phyloP scores from a whole-genome alignment of 2,329 filamentous ascomycete genomes.

The Penicillium aurantiogriseum region DNA sequence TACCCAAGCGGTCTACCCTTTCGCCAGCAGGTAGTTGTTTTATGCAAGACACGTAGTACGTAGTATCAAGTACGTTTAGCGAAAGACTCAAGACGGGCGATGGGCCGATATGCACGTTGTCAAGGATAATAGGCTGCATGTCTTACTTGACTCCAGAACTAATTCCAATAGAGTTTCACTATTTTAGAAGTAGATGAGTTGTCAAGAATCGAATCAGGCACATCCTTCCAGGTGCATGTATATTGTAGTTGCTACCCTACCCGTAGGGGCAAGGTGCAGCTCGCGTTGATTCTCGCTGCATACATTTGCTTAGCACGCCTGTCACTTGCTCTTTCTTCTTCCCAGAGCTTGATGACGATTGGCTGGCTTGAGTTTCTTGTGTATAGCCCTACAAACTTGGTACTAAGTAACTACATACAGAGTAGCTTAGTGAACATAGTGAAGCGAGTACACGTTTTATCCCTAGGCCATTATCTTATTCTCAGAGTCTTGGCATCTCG shows the following conservation, averaged over 20 bases:
- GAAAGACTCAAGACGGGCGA: background rate
- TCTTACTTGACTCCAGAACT: background rate
- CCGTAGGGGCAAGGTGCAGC: background rate
- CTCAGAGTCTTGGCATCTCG: background rate
- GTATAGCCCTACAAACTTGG: background rate
- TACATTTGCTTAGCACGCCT: background rate
- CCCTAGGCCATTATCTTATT: constrained; percentile 2
- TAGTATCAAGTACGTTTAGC: background rate
- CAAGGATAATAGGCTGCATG: background rate
- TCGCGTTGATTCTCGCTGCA: background rate
- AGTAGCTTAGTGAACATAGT: background rate
- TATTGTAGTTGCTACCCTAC: background rate
- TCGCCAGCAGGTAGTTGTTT: background rate
- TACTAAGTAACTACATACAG: background rate
- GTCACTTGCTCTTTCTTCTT: background rate
- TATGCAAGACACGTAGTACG: constrained; percentile 3
- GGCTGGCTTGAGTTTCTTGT: background rate
- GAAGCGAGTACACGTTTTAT: background rate
- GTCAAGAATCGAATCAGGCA: background rate
- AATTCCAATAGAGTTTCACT: background rate
- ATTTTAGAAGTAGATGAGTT: background rate
- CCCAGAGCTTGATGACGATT: background rate
- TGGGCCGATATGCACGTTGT: background rate
- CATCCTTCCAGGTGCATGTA: background rate
- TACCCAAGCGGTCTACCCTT: background rate